Conservation (phyloP, 192 early-diverging fungal genomes). For the Backusella westeae region DNA sequence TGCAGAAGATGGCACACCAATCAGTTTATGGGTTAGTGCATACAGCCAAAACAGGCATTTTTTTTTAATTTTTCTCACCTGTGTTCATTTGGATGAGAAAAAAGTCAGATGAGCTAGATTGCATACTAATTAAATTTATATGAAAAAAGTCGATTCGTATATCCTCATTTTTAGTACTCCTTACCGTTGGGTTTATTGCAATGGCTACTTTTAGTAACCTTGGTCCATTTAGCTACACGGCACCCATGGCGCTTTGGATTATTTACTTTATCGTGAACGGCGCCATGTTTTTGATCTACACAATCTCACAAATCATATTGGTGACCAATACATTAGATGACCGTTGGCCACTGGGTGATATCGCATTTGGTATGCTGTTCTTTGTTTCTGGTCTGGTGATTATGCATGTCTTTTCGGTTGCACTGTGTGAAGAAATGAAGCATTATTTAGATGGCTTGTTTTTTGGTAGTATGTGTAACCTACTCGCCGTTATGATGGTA, state of each 20-base stretch:
- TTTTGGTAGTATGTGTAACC: conserved; percentile 88
- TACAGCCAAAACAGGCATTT: neutral
- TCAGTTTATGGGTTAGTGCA: conserved; percentile 79
- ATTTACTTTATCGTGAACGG: conserved; percentile 87
- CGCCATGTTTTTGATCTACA: conserved; percentile 79
- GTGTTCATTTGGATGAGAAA: neutral
- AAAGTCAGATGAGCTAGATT: neutral
- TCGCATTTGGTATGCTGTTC: conserved; percentile 83
- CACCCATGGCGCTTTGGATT: conserved; percentile 76
- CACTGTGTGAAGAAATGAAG: conserved; percentile 83
- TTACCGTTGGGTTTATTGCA: conserved; percentile 70
- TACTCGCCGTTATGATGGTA: conserved; percentile 97
- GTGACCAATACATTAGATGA: conserved; percentile 94
- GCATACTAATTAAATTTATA: neutral
- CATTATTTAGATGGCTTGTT: conserved; percentile 97
- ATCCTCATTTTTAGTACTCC: conserved; percentile 75
- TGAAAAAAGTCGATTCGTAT: conserved; percentile 72
- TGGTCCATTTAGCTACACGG: conserved; percentile 54
- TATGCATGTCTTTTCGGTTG: conserved; percentile 71
- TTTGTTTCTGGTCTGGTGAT: conserved; percentile 85
- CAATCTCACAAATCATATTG: conserved; percentile 85
- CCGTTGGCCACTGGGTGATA: conserved; percentile 93
- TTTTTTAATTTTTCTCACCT: neutral
- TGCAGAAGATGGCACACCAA: conserved; percentile 90
- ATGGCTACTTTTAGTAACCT: conserved; percentile 79